A percentile compares a stretch with the other conserved stretches of the same genome.
phyloP scores from a whole-genome alignment of 345 rosid genomes.

The Cardamine chenopodiifolia region DNA sequence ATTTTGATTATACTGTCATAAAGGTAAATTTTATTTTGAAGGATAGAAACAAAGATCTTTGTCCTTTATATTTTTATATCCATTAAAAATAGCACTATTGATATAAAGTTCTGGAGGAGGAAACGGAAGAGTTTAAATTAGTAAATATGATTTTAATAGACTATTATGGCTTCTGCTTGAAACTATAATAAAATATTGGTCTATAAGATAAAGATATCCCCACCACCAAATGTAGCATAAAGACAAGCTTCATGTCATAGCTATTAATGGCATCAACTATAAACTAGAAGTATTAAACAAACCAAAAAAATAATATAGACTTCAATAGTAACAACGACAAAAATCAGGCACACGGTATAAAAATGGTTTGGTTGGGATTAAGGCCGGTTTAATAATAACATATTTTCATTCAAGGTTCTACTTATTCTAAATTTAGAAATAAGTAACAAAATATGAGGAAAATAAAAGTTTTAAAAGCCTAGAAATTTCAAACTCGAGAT shows the following conservation, averaged over 20 bases:
- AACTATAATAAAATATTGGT: conserved; percentile 6
- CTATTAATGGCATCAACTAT: conserved; percentile 28
- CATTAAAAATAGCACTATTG: background rate
- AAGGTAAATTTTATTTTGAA: background rate
- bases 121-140: too few relatives aligned
- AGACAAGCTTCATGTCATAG: conserved; percentile 31
- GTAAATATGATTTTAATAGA: background rate
- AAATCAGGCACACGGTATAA: background rate
- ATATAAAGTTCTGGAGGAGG: background rate
- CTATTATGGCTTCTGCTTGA: background rate
- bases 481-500: background rate
- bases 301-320: background rate
- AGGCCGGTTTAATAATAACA: background rate
- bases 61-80: background rate
- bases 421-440: background rate
- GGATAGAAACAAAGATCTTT: background rate
- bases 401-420: background rate
- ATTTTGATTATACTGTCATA: background rate
- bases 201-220: conserved; percentile 9
- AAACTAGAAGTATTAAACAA: background rate
- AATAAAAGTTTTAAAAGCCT: background rate
- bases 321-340: background rate
- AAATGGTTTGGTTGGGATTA: background rate
- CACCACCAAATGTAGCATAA: conserved; percentile 29
- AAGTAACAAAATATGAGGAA: background rate